Conservation (phyloP, 495 filamentous ascomycete species). For the Haplographium delicatum region DNA sequence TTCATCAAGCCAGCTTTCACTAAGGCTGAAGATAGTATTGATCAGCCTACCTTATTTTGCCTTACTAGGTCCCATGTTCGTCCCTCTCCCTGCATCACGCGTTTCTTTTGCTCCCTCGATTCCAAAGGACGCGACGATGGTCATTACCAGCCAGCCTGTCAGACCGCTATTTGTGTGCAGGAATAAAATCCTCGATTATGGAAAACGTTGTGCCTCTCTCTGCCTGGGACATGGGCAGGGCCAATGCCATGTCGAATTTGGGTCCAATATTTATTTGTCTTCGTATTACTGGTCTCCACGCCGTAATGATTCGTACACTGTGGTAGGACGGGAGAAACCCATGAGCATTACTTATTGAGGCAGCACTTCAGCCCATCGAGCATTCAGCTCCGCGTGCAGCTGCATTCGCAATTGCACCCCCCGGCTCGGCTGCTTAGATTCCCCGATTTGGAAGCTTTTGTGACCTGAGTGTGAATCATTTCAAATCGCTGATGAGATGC, state of each 20-base stretch:
- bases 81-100: not conserved
- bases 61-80: not conserved
- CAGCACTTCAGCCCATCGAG: not conserved
- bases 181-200: too few relatives aligned
- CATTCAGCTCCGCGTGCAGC: not conserved
- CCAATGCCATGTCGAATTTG: not conserved
- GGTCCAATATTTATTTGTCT: not conserved
- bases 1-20: not conserved
- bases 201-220: not conserved
- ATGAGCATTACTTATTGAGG: too few relatives aligned
- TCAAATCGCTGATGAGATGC: too few relatives aligned
- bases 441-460: too few relatives aligned
- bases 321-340: not conserved
- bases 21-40: slow-evolving; percentile 4
- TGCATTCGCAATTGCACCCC: too few relatives aligned
- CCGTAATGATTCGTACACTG: not conserved
- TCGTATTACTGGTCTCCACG: not conserved
- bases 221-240: too few relatives aligned
- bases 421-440: too few relatives aligned
- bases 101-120: not conserved
- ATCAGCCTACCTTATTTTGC: slow-evolving; percentile 11
- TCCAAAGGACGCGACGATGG: too few relatives aligned
- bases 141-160: not conserved
- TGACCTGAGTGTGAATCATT: too few relatives aligned
- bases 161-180: slow-evolving; percentile 7